These are phyloP conservation scores for Calocybe gangraenosa DNA, from an alignment of 768 basidiomycete genomes.

Conservation along the genomic window DNA sequence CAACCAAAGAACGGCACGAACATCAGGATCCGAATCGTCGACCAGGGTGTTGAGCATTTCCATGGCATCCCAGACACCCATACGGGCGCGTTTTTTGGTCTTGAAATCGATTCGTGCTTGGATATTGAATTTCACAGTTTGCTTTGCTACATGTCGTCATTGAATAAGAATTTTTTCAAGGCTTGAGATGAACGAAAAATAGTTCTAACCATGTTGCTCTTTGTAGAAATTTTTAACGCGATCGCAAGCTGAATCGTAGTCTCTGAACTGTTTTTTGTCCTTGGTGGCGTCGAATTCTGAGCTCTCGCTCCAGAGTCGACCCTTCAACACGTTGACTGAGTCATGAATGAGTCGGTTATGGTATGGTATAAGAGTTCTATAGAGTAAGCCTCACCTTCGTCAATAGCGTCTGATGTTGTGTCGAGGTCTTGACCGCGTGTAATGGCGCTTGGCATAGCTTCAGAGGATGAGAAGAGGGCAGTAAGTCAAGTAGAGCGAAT, in stretches of 20 bases:
- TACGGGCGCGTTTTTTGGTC: conserved; percentile 60
- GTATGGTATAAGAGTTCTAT: not conserved
- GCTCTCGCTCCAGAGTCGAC: conserved; percentile 51
- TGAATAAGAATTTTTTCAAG: not conserved
- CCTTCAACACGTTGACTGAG: conserved; percentile 67
- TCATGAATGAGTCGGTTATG: not conserved
- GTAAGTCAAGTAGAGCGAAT: too few species aligned
- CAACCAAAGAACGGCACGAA: conserved; percentile 24
- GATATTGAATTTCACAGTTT: conserved; percentile 73
- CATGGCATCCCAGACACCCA: conserved; percentile 86
- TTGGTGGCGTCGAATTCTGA: conserved; percentile 57
- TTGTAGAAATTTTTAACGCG: conserved; percentile 63
- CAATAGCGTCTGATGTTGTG: conserved; percentile 42
- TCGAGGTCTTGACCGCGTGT: conserved; percentile 34
- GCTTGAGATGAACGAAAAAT: not conserved
- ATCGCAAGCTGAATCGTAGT: conserved; percentile 67
- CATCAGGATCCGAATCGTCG: conserved; percentile 91
- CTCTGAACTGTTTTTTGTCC: conserved; percentile 65
- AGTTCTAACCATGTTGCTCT: conserved; percentile 52
- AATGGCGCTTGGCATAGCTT: conserved; percentile 23
- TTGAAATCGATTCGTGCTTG: conserved; percentile 73
- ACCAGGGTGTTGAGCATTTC: conserved; percentile 83
- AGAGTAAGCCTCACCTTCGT: conserved; percentile 30
- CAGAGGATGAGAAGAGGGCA: conserved; percentile 6
- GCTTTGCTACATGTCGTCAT: not conserved